A percentile compares a stretch with the other conserved stretches of the same genome.
phyloP scores from a whole-genome alignment of 148 eudicot species.

The Rhododendron simsii region DNA sequence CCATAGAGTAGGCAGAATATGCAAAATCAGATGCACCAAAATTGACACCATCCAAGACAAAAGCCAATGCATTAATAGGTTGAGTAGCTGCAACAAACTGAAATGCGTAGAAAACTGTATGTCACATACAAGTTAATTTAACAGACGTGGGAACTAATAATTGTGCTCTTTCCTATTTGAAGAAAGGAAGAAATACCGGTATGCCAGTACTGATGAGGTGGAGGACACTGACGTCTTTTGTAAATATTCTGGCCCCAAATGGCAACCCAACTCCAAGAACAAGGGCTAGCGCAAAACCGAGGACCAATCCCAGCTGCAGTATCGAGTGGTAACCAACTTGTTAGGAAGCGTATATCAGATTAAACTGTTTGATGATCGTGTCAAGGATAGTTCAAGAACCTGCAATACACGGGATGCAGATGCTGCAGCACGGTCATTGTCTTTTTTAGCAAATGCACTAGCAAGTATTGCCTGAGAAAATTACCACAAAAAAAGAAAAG shows the following conservation, averaged over 20 bases:
- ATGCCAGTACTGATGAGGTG: slow-evolving; percentile 55
- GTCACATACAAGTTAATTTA: background rate
- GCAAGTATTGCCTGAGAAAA: slow-evolving; percentile 55
- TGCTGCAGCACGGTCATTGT: slow-evolving; percentile 40
- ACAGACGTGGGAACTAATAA: background rate
- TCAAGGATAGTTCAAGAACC: slow-evolving; percentile 19
- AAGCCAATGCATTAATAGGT: slow-evolving; percentile 75
- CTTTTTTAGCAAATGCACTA: slow-evolving; percentile 57
- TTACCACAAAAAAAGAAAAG: background rate
- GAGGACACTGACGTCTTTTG: slow-evolving; percentile 52
- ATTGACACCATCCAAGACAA: slow-evolving; percentile 85
- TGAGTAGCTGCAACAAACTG: slow-evolving; percentile 85
- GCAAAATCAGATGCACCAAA: slow-evolving; percentile 90
- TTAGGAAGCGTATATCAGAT: background rate
- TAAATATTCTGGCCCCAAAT: slow-evolving; percentile 56
- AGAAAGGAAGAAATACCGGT: slow-evolving; percentile 43
- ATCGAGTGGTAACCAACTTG: background rate
- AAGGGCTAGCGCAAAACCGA: slow-evolving; percentile 46
- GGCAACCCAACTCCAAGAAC: slow-evolving; percentile 56
- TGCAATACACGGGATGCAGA: slow-evolving; percentile 58
- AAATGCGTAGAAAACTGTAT: background rate
- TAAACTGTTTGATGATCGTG: background rate
- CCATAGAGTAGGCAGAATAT: slow-evolving; percentile 80
- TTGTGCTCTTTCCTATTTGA: background rate
- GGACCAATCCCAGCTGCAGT: slow-evolving; percentile 59